Evolutionary conservation across 306 rosid genomes (phyloP), one percentile per base, ranked within the genome.

Genomic region (Sicyos baderoa): DNA sequence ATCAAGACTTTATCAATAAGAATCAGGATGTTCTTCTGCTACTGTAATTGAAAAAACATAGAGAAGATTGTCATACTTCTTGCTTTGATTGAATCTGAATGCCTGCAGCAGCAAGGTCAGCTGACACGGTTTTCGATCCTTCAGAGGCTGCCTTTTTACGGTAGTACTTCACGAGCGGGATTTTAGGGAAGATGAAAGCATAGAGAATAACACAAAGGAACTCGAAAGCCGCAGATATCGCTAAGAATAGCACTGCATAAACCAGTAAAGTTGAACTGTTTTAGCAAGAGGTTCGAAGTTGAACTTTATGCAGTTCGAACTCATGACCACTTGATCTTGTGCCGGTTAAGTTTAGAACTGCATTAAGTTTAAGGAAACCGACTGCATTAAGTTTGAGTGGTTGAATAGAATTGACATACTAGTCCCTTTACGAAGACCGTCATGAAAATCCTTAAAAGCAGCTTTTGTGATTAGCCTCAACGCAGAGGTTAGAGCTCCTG

Each of bases 101-200:
- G 48, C 98, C 94, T n/a, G 81, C 94, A 23, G 97, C 91, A 13
- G 96, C 91, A 62, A 91, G 94, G 73, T 93, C 96, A 8, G 96
- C 82, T 15, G 86, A 62, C 55, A 89, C 97, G 40, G 97, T 89
- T 84, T 83, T 89, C 6, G 95, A 84, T 79, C 96, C 97, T 75
- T 93, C 96, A 0, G 69, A 80, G 19, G 97, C 91, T 44, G 98
- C 96, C 76, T 86, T 93, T 44, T 86, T 63, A 63, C 94, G 93
- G 55, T 88, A 89, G 72, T 85, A 79, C 73, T 88, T 93, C 74
- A 93, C 89, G 37, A 90, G 86, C 1, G 97, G 85, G 72, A 93
- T 70, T 68, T 81, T 88, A 13, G 99, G 75, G 84, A 93, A 90
- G 73, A 64, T 82, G 49, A 74, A 8, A 47, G 94, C 91, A 66